A percentile compares a stretch with the other conserved stretches of the same genome.
Conservation (phyloP, 139 green algal species). For the Micractinium sp. region DNA sequence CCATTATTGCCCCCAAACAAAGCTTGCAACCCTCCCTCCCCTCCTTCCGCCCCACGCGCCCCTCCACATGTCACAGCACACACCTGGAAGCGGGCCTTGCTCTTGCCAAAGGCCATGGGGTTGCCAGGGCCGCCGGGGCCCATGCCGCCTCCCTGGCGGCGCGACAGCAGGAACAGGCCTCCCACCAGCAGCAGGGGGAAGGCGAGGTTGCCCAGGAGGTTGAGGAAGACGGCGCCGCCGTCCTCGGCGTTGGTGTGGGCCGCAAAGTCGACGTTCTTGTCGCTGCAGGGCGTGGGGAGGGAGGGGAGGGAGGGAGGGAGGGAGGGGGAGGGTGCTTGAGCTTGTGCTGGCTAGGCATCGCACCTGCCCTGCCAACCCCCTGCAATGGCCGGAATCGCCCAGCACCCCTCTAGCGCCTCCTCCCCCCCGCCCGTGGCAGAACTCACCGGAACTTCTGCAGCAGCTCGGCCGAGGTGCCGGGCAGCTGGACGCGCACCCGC, state of each 20-base stretch:
- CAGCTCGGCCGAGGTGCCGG: constrained; percentile 93
- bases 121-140: constrained; percentile 89
- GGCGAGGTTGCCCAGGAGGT: constrained; percentile 97
- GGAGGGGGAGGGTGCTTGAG: no score
- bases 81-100: constrained; percentile 91
- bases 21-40: no score
- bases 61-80: background rate
- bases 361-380: no score
- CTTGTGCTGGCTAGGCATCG: no score
- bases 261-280: constrained; percentile 99
- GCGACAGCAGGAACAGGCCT: constrained; percentile 98
- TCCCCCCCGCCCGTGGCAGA: background rate
- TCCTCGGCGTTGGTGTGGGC: constrained; percentile 97
- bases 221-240: constrained; percentile 90
- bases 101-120: constrained; percentile 98
- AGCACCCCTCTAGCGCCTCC: no score
- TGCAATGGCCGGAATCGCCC: no score
- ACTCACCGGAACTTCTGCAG: constrained; percentile 90
- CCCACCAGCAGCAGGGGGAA: constrained; percentile 99
- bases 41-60: no score
- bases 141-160: constrained; percentile 72
- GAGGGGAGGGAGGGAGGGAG: background rate
- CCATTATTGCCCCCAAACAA: no score
- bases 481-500: constrained; percentile 98
- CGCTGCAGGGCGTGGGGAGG: constrained; percentile 16